Evolutionary conservation across 345 rosid species (phyloP), one percentile per base, ranked within the genome.

Genomic region (Gossypium arboreum): DNA sequence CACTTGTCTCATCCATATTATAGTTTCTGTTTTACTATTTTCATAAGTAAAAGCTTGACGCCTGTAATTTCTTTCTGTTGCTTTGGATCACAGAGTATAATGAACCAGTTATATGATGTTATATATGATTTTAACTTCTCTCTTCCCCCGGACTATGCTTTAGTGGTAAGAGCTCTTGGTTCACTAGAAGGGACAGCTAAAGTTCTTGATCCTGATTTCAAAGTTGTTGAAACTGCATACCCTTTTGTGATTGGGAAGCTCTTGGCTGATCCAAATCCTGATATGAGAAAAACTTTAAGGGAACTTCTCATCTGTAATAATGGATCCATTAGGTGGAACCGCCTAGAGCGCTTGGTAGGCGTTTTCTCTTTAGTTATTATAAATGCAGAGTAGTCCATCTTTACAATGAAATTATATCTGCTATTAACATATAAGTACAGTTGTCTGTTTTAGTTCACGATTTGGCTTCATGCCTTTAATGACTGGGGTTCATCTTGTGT

Each of bases 161-260:
- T 91, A 78, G 99, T 93, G 76, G 84, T 90, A 80, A 86, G 99
- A 88, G 96, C 98, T 7, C 96, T 91, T 34, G 97, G 97, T 70
- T 91, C 98, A 61, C 87, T 93, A 17, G 99, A 95, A 91, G 99
- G 98, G 83, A 95, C 99, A 0, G 96, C 99, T 44, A 95, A 95
- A 86, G 86, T 79, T 79, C 91, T 95, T 24, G 96, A 93, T 78
- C 97, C 99, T 68, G 91, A 88, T 77, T 93, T 95, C 79, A 91
- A 90, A 80, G 98, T 95, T 60, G 77, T 93, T 8, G 99, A 91
- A 83, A 91, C 92, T 77, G 93, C 98, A 55, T 93, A 95, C 75
- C 98, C 98, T 69, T 92, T 91, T 79, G 88, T 94, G 41, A 81
- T 95, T 22, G 98, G 94, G 65, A 91, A 96, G 81, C 97, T 95